Evolutionary conservation across 257 asterid species (phyloP), one percentile per base, ranked within the genome.

Genomic region (Penstemon davidsonii): DNA sequence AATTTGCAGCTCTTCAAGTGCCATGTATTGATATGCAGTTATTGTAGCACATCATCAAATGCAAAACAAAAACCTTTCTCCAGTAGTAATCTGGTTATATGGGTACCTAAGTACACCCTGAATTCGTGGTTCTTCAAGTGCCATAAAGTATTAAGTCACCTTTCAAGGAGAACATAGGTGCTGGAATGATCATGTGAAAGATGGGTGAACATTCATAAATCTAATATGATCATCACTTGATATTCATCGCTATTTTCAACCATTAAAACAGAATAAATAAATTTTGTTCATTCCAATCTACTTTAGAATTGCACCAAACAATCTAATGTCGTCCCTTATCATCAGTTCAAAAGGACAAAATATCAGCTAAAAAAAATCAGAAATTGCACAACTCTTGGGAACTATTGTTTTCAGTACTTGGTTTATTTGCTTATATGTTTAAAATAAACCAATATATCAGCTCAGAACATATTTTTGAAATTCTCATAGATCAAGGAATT

Each of bases 1-100:
- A 68, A 60, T 43, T 71, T 44, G 64, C 71, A 59, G 62, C 76
- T 55, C 58, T 59, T 66, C 54, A 51, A 50, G 42, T 49, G 19
- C 54, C 51, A 37, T 64, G 33, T 7, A 64, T 25, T 25, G 33
- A 25, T 25, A 25, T 25, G 33, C 33, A 25, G 33, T 25, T 25
- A 25, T 25, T 25, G 33, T 25, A 25, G 33, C 33, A 25, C 33
- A 2, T 25, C 33, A 25, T 25, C 33, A 25, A 59, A 39, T 5
- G 11, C 12, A 49, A 37, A 60, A 37, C 39, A 10, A 1, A 39
- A 4, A 0, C 11, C n/a, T 40, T 60, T 12, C 36, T 1, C 50
- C 6, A 39, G 25, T 10, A 58, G 4, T 10, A 1, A 11, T 6
- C 25, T 2, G 13, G n/a, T 9, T 25, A 25, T 25, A 25, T 25